Conservation (phyloP, 805 yeast species). For the Priceomyces haplophilus region DNA sequence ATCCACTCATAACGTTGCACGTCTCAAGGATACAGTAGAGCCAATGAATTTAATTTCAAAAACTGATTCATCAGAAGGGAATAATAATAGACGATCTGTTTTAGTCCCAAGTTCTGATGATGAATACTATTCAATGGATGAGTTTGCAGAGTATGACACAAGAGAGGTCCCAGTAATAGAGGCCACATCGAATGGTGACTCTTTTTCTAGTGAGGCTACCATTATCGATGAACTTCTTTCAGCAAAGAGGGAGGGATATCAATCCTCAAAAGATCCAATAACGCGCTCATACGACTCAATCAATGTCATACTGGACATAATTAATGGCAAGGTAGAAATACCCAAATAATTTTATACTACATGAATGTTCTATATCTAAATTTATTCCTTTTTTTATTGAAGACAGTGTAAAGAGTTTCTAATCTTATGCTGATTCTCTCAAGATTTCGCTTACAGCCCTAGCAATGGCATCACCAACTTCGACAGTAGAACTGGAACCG, state of each 20-base stretch:
- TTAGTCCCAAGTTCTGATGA: constrained; percentile 5
- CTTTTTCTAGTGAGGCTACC: constrained; percentile 21
- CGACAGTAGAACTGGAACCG: constrained; percentile 78
- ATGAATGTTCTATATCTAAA: background rate
- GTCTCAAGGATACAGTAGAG: background rate
- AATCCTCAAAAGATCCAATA: background rate
- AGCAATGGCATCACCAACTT: constrained; percentile 94
- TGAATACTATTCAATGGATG: constrained; percentile 19
- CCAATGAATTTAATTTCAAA: background rate
- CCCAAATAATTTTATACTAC: background rate
- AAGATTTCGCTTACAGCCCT: constrained; percentile 61
- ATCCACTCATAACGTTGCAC: background rate
- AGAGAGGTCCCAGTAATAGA: background rate
- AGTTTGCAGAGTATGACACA: constrained; percentile 13
- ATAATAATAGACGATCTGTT: background rate
- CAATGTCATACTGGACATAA: constrained; percentile 3
- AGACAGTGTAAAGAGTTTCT: background rate
- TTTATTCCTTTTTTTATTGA: background rate
- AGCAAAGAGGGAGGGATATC: background rate
- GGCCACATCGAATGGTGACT: constrained; percentile 7
- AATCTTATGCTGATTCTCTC: constrained; percentile 13
- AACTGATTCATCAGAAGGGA: background rate
- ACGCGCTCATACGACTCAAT: constrained; percentile 1
- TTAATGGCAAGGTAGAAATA: constrained; percentile 1
- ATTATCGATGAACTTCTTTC: constrained; percentile 7